Evolutionary conservation across 2,329 filamentous ascomycete genomes (phyloP), one percentile per base, ranked within the genome.

Genomic region (Hortaea sp.): DNA sequence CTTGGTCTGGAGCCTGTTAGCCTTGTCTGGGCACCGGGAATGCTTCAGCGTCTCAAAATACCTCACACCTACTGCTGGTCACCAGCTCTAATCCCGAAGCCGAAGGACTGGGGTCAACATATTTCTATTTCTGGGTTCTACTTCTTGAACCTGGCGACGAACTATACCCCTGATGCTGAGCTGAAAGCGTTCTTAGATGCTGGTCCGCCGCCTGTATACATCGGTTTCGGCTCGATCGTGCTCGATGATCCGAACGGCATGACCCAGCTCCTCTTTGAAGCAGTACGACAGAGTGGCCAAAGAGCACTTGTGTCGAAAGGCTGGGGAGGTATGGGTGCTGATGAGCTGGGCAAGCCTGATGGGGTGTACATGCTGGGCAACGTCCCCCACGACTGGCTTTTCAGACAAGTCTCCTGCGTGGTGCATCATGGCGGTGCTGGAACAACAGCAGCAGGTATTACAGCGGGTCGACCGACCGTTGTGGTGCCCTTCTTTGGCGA

Each of bases 61-160:
- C 88, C 89, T 0, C 87, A 86, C 56, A 94, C 89, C 0, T 97
- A 95, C 61, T 92, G 88, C 66, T 95, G 89, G 88, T 89, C 85
- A 0, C 84, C 85, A 0, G 77, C 84, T 1, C 68, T 92, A 41
- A 85, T 88, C n/a, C 78, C 82, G 0, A 88, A 88, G 56, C 85
- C 86, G 0, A 75, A 75, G 32, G 86, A 92, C 61, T 92, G 86
- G 86, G 77, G 74, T 0, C 65, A 71, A 4, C 74, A 87, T 47
- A 83, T 90, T 42, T 78, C 79, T 46, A 78, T 90, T 13, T 79
- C 83, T 2, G 86, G 85, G 0, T 90, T 89, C 65, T 88, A 75
- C 63, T 88, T 89, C 55, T 74, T 89, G 6, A 76, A 84, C 43
- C 67, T 84, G 6, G 79, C 82, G 1, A 77, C 77, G 0, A 75